Percentiles rank a stretch among this genome's conserved stretches.
These are phyloP conservation scores for Tolypocladium cylindrosporum DNA, from an alignment of 2,329 filamentous ascomycete genomes.

Conservation along the genomic window DNA sequence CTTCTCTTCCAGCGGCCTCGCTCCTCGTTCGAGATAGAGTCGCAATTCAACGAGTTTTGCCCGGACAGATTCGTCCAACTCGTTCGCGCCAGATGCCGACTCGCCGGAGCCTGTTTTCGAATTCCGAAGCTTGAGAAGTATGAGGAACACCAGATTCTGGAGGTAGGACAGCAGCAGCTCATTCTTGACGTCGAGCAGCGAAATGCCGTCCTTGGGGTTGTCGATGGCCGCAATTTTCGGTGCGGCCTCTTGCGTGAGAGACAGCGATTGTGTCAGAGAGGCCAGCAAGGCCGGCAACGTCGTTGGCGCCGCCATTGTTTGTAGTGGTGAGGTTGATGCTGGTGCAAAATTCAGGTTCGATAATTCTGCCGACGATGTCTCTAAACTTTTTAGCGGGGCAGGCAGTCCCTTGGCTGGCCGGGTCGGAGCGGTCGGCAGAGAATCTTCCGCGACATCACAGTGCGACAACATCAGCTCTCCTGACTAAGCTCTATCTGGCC, in stretches of 20 bases:
- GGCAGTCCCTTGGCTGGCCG: neutral
- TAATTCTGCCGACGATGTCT: constrained; percentile 1
- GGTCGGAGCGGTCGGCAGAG: neutral
- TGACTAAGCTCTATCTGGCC: constrained; percentile 9
- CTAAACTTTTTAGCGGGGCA: constrained; percentile 13
- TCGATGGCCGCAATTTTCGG: constrained; percentile 53
- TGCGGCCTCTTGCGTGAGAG: constrained; percentile 56
- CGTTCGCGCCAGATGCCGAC: constrained; percentile 19
- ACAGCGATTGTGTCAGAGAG: constrained; percentile 47
- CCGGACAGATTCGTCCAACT: constrained; percentile 57
- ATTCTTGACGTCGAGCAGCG: constrained; percentile 90
- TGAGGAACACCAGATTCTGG: constrained; percentile 84
- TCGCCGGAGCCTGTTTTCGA: constrained; percentile 16
- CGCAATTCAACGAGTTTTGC: constrained; percentile 84
- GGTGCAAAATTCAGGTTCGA: neutral
- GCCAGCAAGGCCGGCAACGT: constrained; percentile 40
- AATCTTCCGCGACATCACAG: neutral
- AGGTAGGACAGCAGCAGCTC: constrained; percentile 95
- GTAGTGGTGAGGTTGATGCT: constrained; percentile 10
- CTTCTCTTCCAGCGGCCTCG: constrained; percentile 79
- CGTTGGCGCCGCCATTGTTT: constrained; percentile 36
- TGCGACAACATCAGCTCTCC: neutral
- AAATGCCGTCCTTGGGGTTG: constrained; percentile 79
- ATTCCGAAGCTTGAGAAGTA: constrained; percentile 69
- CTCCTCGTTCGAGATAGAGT: constrained; percentile 88